Conservation (phyloP, 2,329 filamentous ascomycete genomes). For the Colletotrichum siamense region DNA sequence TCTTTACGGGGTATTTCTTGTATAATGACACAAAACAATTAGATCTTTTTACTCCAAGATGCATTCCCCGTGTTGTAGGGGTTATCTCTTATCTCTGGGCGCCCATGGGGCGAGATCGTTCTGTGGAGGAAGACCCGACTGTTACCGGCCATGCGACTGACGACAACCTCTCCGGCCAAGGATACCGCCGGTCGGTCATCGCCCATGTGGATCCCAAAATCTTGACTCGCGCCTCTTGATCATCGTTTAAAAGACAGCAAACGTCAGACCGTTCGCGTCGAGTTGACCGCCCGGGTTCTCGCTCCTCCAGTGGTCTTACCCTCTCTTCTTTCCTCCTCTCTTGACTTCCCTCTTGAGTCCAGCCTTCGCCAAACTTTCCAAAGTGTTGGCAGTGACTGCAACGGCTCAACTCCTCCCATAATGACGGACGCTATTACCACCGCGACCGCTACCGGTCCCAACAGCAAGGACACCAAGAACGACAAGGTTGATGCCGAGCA, state of each 20-base stretch:
- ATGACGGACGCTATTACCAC: slow-evolving; percentile 16
- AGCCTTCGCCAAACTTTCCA: background rate
- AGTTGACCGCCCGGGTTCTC: background rate
- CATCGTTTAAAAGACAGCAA: background rate
- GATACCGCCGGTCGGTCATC: background rate
- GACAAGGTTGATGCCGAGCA: slow-evolving; percentile 10
- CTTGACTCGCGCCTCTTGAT: slow-evolving; percentile 9
- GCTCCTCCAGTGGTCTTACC: background rate
- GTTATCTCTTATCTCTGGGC: slow-evolving; percentile 10
- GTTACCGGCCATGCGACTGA: slow-evolving; percentile 4
- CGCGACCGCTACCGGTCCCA: background rate
- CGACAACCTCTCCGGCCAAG: slow-evolving; percentile 8
- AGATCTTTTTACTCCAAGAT: slow-evolving; percentile 3
- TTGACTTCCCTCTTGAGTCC: background rate
- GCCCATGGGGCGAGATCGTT: slow-evolving; percentile 21
- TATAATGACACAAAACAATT: slow-evolving; percentile 19
- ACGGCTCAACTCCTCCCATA: background rate
- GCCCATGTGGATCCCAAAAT: slow-evolving; percentile 6
- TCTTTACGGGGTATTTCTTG: background rate
- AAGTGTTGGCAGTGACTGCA: background rate
- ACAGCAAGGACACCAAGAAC: slow-evolving; percentile 10
- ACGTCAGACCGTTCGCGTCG: slow-evolving; percentile 7
- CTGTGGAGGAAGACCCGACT: slow-evolving; percentile 13
- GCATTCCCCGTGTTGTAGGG: slow-evolving; percentile 7
- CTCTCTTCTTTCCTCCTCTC: background rate